phyloP scores from a whole-genome alignment of 768 basidiomycete genomes.

The Tephrocybe sp. region DNA sequence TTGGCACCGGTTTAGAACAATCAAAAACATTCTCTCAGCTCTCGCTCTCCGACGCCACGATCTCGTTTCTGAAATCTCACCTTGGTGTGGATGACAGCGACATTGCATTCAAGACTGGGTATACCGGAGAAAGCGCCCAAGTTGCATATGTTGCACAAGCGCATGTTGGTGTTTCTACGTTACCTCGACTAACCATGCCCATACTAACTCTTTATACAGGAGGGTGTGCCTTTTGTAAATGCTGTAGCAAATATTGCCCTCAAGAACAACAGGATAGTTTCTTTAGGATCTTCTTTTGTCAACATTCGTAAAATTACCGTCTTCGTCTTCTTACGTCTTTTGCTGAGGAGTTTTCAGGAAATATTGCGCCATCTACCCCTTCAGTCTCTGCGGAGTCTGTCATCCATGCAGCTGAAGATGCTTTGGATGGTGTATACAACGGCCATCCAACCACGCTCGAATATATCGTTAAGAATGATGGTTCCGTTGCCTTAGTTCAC shows the following conservation, averaged over 20 bases:
- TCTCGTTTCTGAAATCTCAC: constrained; percentile 20
- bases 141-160: constrained; percentile 18
- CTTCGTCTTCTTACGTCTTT: background rate
- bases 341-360: background rate
- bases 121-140: background rate
- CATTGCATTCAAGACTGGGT: constrained; percentile 1
- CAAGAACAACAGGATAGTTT: constrained; percentile 21
- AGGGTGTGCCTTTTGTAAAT: constrained; percentile 16
- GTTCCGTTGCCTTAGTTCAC: constrained; percentile 34
- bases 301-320: constrained; percentile 27
- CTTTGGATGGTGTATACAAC: constrained; percentile 38
- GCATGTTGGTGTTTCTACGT: background rate
- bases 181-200: background rate
- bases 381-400: constrained; percentile 30
- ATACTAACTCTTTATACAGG: background rate
- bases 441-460: constrained; percentile 34
- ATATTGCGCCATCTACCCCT: constrained; percentile 31
- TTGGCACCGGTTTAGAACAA: constrained; percentile 23
- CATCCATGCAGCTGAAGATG: constrained; percentile 32
- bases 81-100: constrained; percentile 17
- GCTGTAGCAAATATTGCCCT: constrained; percentile 18
- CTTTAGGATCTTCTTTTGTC: constrained; percentile 48
- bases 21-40: constrained; percentile 12
- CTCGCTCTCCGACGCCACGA: constrained; percentile 16
- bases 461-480: constrained; percentile 37